These are phyloP conservation scores for Magnusiomyces suaveolens DNA, from an alignment of 1,139 yeast genomes.

Conservation along the genomic window DNA sequence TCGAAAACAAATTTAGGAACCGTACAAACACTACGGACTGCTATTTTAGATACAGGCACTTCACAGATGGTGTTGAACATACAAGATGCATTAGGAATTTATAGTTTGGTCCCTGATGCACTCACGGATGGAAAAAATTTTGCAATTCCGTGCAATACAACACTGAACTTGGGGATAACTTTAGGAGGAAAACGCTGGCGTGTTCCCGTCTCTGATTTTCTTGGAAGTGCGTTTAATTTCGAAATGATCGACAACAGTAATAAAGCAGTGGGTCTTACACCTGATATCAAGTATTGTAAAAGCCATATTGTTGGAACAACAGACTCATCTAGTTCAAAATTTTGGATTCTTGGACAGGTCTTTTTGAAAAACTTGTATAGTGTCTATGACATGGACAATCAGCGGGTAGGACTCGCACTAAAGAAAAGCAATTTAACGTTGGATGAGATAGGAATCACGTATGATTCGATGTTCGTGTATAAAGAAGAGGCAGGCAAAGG, in stretches of 20 bases:
- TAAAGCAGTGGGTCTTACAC: background rate
- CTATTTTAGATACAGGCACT: constrained; percentile 58
- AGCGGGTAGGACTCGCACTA: constrained; percentile 45
- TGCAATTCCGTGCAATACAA: constrained; percentile 50
- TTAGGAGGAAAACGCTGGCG: constrained; percentile 40
- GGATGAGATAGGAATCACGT: background rate
- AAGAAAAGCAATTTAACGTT: constrained; percentile 13
- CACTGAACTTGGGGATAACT: constrained; percentile 34
- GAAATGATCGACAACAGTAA: background rate
- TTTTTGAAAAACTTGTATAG: constrained; percentile 51
- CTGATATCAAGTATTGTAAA: constrained; percentile 36
- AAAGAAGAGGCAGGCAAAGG: background rate
- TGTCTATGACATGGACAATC: constrained; percentile 46
- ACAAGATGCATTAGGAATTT: constrained; percentile 47
- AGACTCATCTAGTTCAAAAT: constrained; percentile 18
- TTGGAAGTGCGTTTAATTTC: constrained; percentile 38
- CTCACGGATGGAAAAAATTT: constrained; percentile 49
- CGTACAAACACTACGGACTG: constrained; percentile 21
- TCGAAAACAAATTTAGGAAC: constrained; percentile 28
- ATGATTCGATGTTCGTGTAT: background rate
- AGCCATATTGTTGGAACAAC: constrained; percentile 51
- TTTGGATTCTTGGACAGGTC: constrained; percentile 49
- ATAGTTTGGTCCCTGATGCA: constrained; percentile 41
- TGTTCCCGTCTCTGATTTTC: constrained; percentile 34
- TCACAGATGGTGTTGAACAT: constrained; percentile 51